Percentiles rank a stretch among this genome's conserved stretches.
phyloP scores from a whole-genome alignment of 2,329 filamentous ascomycete genomes.

The Westerdykella aurantiaca region DNA sequence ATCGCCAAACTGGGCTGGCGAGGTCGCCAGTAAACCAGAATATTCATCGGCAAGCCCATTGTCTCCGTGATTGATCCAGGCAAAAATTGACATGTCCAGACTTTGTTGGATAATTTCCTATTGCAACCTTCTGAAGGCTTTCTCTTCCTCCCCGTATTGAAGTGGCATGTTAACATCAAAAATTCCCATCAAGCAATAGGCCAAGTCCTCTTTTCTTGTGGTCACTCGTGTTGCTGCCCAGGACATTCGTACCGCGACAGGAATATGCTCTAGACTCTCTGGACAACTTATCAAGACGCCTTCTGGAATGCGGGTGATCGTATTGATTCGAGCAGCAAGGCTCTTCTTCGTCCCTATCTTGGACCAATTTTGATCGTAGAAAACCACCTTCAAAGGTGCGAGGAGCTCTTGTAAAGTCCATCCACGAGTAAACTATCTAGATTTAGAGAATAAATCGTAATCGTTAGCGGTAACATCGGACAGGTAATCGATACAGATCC shows the following conservation, averaged over 20 bases:
- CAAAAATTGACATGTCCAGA: background rate
- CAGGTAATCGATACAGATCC: slow-evolving; percentile 5
- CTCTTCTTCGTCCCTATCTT: background rate
- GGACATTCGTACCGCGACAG: slow-evolving; percentile 8
- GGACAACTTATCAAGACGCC: background rate
- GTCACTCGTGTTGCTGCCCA: slow-evolving; percentile 19
- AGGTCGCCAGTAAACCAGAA: background rate
- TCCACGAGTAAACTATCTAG: slow-evolving; percentile 9
- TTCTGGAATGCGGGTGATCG: background rate
- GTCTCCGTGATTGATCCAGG: background rate
- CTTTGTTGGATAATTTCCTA: slow-evolving; percentile 3
- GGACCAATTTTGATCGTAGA: slow-evolving; percentile 5
- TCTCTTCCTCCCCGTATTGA: slow-evolving; percentile 13
- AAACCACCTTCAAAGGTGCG: slow-evolving; percentile 6
- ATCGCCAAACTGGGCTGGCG: background rate
- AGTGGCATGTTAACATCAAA: slow-evolving; percentile 16
- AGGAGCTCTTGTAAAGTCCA: slow-evolving; percentile 16
- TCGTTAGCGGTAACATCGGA: slow-evolving; percentile 6
- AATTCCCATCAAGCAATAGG: slow-evolving; percentile 19
- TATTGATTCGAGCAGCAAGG: background rate
- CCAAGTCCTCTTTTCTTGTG: slow-evolving; percentile 14
- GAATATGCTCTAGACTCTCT: background rate
- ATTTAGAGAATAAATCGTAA: background rate
- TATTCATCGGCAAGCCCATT: background rate
- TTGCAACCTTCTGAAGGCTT: slow-evolving; percentile 6